These are phyloP conservation scores for Mallotus japonicus DNA, from an alignment of 441 rosid genomes.

Conservation along the genomic window DNA sequence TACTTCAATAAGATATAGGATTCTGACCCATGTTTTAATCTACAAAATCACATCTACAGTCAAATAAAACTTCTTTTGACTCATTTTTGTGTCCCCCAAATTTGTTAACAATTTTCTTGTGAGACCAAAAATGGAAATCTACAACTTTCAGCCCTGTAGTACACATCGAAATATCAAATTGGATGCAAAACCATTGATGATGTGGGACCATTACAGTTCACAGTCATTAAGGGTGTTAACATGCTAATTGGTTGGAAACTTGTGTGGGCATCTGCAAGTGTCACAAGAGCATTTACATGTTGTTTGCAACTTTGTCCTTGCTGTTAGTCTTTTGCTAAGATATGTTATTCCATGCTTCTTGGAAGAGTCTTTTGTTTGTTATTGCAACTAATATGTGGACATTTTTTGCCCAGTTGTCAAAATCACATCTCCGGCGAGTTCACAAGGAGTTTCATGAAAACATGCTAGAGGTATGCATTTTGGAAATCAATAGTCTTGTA, in stretches of 20 bases:
- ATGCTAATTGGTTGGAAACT: background rate
- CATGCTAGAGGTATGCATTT: slow-evolving; percentile 53
- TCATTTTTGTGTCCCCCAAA: background rate
- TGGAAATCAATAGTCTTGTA: background rate
- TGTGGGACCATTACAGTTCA: background rate
- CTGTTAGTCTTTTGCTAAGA: background rate
- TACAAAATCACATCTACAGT: background rate
- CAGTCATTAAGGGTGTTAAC: background rate
- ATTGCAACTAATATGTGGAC: slow-evolving; percentile 11
- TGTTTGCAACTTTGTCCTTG: background rate
- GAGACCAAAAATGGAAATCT: background rate
- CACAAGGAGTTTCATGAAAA: slow-evolving; percentile 82
- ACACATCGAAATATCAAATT: background rate
- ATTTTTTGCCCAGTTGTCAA: slow-evolving; percentile 60
- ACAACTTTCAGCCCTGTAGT: background rate
- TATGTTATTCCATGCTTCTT: slow-evolving; percentile 5
- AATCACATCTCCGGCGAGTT: slow-evolving; percentile 67
- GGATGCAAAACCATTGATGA: background rate
- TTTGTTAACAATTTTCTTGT: background rate
- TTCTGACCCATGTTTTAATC: background rate
- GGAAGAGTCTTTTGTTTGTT: background rate
- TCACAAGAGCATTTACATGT: background rate
- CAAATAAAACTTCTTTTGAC: slow-evolving; percentile 4
- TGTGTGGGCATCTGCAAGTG: background rate
- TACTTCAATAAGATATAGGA: background rate